Conservation (phyloP, 179 eudicot species). For the Beta macrorhiza region DNA sequence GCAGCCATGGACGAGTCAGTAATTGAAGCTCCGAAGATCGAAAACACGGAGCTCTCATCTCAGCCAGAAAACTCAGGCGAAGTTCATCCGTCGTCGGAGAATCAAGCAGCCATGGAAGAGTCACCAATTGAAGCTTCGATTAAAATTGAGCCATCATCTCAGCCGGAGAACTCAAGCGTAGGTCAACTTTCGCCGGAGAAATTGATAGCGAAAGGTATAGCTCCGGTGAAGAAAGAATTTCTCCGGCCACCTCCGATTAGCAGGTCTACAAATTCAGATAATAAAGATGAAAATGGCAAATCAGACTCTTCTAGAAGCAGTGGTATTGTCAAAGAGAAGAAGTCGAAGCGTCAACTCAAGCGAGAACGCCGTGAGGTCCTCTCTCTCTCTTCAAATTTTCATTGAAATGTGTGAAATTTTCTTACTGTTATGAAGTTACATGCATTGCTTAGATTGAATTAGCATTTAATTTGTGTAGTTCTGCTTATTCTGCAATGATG, state of each 20-base stretch:
- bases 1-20: slow-evolving; percentile 23
- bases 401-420: background rate
- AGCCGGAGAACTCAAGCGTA: background rate
- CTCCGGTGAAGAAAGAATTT: slow-evolving; percentile 82
- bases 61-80: background rate
- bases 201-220: slow-evolving; percentile 70
- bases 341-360: slow-evolving; percentile 83
- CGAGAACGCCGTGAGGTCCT: slow-evolving; percentile 74
- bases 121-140: background rate
- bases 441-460: background rate
- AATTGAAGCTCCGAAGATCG: background rate
- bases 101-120: slow-evolving; percentile 25
- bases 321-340: slow-evolving; percentile 62
- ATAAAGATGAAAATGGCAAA: slow-evolving; percentile 21
- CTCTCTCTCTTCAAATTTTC: background rate
- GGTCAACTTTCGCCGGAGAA: slow-evolving; percentile 48
- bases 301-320: slow-evolving; percentile 28
- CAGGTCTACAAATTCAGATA: slow-evolving; percentile 17
- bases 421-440: background rate
- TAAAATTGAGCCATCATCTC: background rate
- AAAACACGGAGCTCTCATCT: background rate
- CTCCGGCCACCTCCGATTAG: slow-evolving; percentile 59
- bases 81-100: too few relatives aligned
- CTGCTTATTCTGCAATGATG: background rate
- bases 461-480: background rate